These are phyloP conservation scores for Cercospora canescens DNA, from an alignment of 2,329 filamentous ascomycete genomes.

Conservation along the genomic window DNA sequence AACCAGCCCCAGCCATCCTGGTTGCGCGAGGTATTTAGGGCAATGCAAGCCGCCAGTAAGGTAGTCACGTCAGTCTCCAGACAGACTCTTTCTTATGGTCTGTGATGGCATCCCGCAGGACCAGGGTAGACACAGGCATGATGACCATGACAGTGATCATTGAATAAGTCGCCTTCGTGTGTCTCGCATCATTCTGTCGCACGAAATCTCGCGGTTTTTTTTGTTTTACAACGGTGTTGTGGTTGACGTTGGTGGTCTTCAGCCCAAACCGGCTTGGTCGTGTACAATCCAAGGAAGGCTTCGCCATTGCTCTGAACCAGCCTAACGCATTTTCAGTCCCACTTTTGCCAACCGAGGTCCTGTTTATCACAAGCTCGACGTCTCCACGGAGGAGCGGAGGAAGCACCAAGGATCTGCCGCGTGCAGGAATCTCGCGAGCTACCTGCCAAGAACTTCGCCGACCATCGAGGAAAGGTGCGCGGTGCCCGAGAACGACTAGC, in stretches of 20 bases:
- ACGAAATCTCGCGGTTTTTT: not conserved
- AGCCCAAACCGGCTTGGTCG: not conserved
- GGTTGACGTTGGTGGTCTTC: too few relatives aligned
- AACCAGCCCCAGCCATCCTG: not conserved
- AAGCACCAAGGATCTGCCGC: not conserved
- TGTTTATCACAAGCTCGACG: not conserved
- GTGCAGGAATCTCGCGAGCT: not conserved
- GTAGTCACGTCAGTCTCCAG: not conserved
- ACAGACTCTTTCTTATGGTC: not conserved
- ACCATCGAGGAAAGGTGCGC: not conserved
- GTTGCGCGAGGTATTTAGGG: not conserved
- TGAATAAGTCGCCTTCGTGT: not conserved
- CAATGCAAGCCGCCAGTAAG: not conserved
- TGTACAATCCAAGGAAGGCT: not conserved
- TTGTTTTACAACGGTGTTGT: not conserved
- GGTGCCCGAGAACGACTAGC: not conserved
- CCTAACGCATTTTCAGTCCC: not conserved
- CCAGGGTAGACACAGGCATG: not conserved
- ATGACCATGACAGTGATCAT: slow-evolving; percentile 3
- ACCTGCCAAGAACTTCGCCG: not conserved
- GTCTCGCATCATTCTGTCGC: not conserved
- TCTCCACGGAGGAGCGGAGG: not conserved
- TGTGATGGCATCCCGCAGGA: not conserved
- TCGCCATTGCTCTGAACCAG: not conserved
- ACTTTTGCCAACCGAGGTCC: not conserved